Conservation (phyloP, 2,329 filamentous ascomycete genomes). For the Talaromyces sp. region DNA sequence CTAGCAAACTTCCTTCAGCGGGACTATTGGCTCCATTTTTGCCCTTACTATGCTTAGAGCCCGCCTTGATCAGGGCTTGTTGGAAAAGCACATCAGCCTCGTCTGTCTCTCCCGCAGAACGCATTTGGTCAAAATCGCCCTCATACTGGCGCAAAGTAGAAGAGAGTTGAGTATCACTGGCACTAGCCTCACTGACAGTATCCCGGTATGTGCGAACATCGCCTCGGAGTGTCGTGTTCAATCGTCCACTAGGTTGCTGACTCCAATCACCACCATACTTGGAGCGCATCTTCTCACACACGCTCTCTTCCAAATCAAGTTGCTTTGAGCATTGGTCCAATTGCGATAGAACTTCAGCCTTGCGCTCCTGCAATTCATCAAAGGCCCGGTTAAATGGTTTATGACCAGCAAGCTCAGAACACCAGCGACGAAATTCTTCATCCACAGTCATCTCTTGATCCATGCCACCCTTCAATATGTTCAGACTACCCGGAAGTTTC, state of each 20-base stretch:
- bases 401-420: constrained; percentile 85
- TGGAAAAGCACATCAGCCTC: constrained; percentile 90
- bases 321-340: constrained; percentile 84
- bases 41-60: constrained; percentile 57
- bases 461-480: constrained; percentile 88
- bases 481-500: constrained; percentile 82
- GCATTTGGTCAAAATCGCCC: constrained; percentile 92
- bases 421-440: constrained; percentile 91
- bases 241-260: constrained; percentile 87
- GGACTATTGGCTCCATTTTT: constrained; percentile 67
- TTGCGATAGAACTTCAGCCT: constrained; percentile 70
- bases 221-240: constrained; percentile 83
- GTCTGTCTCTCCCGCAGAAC: constrained; percentile 80
- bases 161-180: constrained; percentile 82
- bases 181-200: constrained; percentile 84
- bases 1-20: constrained; percentile 77
- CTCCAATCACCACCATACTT: constrained; percentile 97
- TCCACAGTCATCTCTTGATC: constrained; percentile 87
- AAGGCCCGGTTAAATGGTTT: constrained; percentile 78
- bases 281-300: constrained; percentile 98
- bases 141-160: constrained; percentile 84
- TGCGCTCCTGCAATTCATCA: constrained; percentile 75
- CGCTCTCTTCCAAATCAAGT: constrained; percentile 93
- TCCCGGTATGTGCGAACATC: constrained; percentile 88
- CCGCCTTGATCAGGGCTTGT: constrained; percentile 77